A percentile compares a stretch with the other conserved stretches of the same genome.
Conservation (phyloP, 2,329 filamentous ascomycete genomes). For the Talaromyces sp. region DNA sequence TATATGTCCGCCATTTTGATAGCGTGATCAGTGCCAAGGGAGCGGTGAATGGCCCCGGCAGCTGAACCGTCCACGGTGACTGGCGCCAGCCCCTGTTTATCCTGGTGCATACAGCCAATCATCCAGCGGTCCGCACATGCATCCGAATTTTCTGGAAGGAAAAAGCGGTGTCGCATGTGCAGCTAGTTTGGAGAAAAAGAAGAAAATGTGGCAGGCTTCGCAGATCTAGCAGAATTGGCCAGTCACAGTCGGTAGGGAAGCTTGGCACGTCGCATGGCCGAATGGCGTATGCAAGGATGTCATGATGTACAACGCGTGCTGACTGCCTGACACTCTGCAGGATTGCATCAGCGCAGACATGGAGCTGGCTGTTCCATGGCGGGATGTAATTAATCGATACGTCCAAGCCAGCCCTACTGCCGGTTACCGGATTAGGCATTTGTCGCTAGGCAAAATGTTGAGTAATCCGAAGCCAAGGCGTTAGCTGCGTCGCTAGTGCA, state of each 20-base stretch:
- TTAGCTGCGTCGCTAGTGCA: not conserved
- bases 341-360: not conserved
- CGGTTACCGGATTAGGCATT: not conserved
- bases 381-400: not conserved
- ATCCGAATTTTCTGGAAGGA: slow-evolving; percentile 8
- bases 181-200: not conserved
- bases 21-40: not conserved
- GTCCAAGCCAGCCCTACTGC: not conserved
- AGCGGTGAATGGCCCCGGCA: slow-evolving; percentile 4
- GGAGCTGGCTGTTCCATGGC: not conserved
- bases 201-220: no score
- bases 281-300: not conserved
- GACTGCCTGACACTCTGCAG: not conserved
- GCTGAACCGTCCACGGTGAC: not conserved
- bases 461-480: not conserved
- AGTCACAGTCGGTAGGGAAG: not conserved
- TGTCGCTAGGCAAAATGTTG: not conserved
- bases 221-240: not conserved
- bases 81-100: not conserved
- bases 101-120: slow-evolving; percentile 7
- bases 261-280: not conserved
- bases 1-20: not conserved
- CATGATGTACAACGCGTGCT: not conserved
- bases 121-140: not conserved
- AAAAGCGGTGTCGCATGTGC: slow-evolving; percentile 6